Conservation (phyloP, 345 rosid genomes). For the Citrus unshiu region DNA sequence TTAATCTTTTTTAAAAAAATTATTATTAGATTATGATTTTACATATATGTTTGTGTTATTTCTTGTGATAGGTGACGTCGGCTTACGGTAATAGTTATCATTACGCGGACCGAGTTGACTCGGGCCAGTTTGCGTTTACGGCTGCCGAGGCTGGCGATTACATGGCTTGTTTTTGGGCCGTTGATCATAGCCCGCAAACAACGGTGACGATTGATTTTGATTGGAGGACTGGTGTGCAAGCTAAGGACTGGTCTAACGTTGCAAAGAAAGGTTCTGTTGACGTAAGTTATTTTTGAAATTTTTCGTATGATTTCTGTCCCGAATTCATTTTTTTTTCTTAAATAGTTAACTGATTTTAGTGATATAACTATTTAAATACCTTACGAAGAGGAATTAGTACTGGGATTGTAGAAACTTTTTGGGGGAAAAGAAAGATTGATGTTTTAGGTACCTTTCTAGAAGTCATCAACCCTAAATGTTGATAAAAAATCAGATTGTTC, state of each 20-base stretch:
- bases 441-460: neutral
- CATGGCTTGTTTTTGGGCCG: slow-evolving; percentile 73
- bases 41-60: neutral
- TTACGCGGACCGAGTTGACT: slow-evolving; percentile 53
- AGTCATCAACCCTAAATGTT: neutral
- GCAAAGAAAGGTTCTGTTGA: slow-evolving; percentile 93
- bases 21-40: neutral
- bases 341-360: neutral
- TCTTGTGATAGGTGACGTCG: slow-evolving; percentile 67
- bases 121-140: slow-evolving; percentile 89
- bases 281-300: slow-evolving; percentile 38
- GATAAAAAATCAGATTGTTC: neutral
- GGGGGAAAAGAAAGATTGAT: neutral
- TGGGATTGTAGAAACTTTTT: neutral
- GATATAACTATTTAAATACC: neutral
- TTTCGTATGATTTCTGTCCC: neutral
- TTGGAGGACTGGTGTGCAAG: slow-evolving; percentile 79
- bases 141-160: slow-evolving; percentile 82
- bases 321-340: neutral
- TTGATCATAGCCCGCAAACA: slow-evolving; percentile 48
- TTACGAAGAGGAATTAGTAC: neutral
- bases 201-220: slow-evolving; percentile 75
- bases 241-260: slow-evolving; percentile 75
- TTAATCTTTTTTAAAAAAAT: too few relatives aligned
- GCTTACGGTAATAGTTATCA: slow-evolving; percentile 68